These are phyloP conservation scores for Sclerotiophoma versabilis DNA, from an alignment of 2,329 filamentous ascomycete species.

Conservation along the genomic window DNA sequence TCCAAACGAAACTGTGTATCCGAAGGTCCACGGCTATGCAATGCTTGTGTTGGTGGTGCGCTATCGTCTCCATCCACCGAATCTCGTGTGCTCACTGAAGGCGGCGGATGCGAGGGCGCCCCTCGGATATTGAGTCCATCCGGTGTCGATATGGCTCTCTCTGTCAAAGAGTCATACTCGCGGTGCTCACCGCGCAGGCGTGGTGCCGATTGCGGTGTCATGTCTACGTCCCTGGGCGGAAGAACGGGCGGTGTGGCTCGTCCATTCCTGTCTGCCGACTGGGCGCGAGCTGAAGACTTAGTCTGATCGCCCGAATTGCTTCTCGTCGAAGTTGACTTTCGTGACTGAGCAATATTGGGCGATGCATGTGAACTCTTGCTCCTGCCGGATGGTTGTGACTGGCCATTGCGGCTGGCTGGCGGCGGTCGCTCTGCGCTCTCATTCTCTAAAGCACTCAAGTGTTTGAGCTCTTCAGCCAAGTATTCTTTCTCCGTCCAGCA, in stretches of 20 bases:
- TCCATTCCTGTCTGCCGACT: conserved; percentile 44
- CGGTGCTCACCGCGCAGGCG: conserved; percentile 28
- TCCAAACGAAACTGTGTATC: conserved; percentile 46
- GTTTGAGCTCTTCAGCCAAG: conserved; percentile 44
- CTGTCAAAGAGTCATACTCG: conserved; percentile 39
- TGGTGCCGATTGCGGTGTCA: conserved; percentile 19
- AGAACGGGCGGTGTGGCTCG: conserved; percentile 42
- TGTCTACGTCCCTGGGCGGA: conserved; percentile 16
- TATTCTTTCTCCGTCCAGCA: conserved; percentile 88
- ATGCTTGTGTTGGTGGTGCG: conserved; percentile 45
- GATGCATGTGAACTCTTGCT: conserved; percentile 37
- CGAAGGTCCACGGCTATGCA: conserved; percentile 41
- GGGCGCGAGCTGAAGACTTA: conserved; percentile 37
- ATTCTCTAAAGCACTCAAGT: conserved; percentile 32
- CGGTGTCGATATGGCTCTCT: conserved; percentile 39
- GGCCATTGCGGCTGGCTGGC: conserved; percentile 36
- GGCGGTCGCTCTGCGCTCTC: conserved; percentile 22
- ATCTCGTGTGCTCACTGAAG: conserved; percentile 32
- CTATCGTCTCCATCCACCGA: conserved; percentile 41
- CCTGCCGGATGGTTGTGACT: conserved; percentile 30
- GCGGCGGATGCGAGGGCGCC: conserved; percentile 34
- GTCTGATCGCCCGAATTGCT: conserved; percentile 42
- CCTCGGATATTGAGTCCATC: conserved; percentile 33
- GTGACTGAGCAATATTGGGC: conserved; percentile 31
- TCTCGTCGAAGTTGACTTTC: conserved; percentile 37